These are phyloP conservation scores for Umbellularia californica DNA, from an alignment of 164 flowering plant species.

Conservation along the genomic window DNA sequence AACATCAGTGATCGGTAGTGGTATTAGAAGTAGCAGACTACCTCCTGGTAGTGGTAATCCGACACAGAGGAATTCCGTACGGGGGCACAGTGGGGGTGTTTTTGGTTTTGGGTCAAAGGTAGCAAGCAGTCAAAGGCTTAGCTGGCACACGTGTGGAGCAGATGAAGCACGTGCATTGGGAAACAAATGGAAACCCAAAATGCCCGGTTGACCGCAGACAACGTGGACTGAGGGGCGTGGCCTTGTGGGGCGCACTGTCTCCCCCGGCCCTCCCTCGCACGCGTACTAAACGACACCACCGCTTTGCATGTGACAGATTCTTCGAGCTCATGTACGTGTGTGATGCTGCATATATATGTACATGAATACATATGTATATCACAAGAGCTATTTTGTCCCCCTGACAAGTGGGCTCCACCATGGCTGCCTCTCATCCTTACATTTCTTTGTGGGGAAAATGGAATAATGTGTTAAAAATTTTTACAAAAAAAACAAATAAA, in stretches of 20 bases:
- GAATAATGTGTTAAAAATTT: too few species aligned
- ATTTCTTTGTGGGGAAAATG: background rate
- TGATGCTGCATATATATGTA: background rate
- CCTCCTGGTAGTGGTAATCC: background rate
- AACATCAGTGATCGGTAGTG: too few species aligned
- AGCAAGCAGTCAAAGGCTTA: background rate
- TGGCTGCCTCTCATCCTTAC: too few species aligned
- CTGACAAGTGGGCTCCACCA: background rate
- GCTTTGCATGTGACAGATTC: constrained; percentile 1
- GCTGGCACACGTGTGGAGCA: constrained; percentile 5
- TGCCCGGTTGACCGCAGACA: constrained; percentile 78
- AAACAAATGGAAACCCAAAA: constrained; percentile 18
- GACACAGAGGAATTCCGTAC: constrained; percentile 1
- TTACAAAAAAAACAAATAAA: too few species aligned
- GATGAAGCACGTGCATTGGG: background rate
- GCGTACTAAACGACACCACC: constrained; percentile 36
- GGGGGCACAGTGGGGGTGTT: background rate
- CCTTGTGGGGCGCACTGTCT: constrained; percentile 35
- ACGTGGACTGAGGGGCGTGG: constrained; percentile 24
- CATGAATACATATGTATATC: too few species aligned
- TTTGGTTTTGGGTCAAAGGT: background rate
- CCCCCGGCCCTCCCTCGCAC: constrained; percentile 22
- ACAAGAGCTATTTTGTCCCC: background rate
- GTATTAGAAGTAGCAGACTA: background rate
- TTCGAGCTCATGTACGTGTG: too few species aligned